Evolutionary conservation across 176 grass and related monocot genomes (phyloP), one percentile per base, ranked within the genome.

Genomic region (Avena atlantica): DNA sequence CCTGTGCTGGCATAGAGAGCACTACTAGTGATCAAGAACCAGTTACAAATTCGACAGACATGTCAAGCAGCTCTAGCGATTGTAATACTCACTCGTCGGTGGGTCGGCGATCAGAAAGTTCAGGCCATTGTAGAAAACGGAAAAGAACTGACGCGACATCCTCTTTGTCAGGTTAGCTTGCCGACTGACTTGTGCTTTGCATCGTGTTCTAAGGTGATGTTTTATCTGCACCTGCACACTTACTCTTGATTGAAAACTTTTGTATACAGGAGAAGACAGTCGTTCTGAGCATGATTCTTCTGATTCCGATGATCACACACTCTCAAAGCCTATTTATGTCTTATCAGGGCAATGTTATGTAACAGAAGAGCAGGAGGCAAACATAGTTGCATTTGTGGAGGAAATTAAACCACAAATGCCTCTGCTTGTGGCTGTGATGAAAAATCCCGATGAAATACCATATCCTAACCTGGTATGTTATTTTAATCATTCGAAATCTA

Each of bases 1-100:
- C 77, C 1, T 78, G 82, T 87, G 15, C 75, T 77, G 71, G 78
- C 64, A 89, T 90, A 8, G 73, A 42, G 34, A 83, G 29, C 2
- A 58, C 0, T 12, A 34, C 12, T 21, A 15, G 11, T 63, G 1
- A 40, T 61, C 58, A 76, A 78, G 78, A 67, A 77, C 73, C 12
- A 16, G 27, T 0, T 20, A 44, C 1, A 78, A 81, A 76, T 76
- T 36, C 12, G 73, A 23, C 25, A 25, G n/a, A 53, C n/a, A 64
- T 71, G 70, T 82, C 50, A 76, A 78, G 13, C 13, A 84, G 50
- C 20, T 75, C 47, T 66, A n/a, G n/a, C n/a, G n/a, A n/a, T n/a
- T n/a, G n/a, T n/a, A n/a, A n/a, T n/a, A n/a, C n/a, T n/a, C n/a
- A n/a, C n/a, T n/a, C n/a, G n/a, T n/a, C n/a, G n/a, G n/a, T n/a